Conservation (phyloP, 2,329 filamentous ascomycete genomes). For the Microdochium nivale region DNA sequence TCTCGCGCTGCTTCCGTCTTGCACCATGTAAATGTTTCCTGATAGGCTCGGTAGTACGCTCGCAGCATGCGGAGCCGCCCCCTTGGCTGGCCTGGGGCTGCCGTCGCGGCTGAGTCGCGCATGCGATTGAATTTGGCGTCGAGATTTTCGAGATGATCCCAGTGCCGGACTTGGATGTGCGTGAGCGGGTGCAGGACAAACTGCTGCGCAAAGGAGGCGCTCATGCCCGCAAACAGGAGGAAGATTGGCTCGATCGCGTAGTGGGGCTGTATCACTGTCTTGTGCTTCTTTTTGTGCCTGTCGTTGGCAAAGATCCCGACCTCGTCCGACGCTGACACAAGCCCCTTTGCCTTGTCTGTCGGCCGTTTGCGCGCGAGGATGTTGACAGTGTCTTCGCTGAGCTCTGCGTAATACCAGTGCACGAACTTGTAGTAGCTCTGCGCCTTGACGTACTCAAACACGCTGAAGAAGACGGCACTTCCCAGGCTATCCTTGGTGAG, state of each 20-base stretch:
- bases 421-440: constrained; percentile 67
- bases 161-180: constrained; percentile 64
- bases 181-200: constrained; percentile 62
- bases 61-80: constrained; percentile 45
- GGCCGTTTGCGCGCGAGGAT: constrained; percentile 38
- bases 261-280: constrained; percentile 57
- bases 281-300: constrained; percentile 14
- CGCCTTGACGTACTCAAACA: constrained; percentile 69
- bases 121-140: constrained; percentile 50
- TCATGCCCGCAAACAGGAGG: constrained; percentile 58
- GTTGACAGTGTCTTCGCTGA: constrained; percentile 43
- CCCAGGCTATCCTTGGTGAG: constrained; percentile 63
- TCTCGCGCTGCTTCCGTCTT: constrained; percentile 44
- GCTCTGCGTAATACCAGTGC: constrained; percentile 57
- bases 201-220: constrained; percentile 62
- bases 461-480: constrained; percentile 63
- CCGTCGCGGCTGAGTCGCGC: constrained; percentile 20
- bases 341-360: neutral
- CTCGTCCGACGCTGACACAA: constrained; percentile 1
- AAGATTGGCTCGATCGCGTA: constrained; percentile 69
- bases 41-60: constrained; percentile 64
- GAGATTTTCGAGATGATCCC: constrained; percentile 63
- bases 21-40: constrained; percentile 57
- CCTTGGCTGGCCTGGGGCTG: constrained; percentile 21
- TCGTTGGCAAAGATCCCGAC: constrained; percentile 5